phyloP scores from a whole-genome alignment of 192 early-diverging fungal genomes.

The Lobulomyces angularis region DNA sequence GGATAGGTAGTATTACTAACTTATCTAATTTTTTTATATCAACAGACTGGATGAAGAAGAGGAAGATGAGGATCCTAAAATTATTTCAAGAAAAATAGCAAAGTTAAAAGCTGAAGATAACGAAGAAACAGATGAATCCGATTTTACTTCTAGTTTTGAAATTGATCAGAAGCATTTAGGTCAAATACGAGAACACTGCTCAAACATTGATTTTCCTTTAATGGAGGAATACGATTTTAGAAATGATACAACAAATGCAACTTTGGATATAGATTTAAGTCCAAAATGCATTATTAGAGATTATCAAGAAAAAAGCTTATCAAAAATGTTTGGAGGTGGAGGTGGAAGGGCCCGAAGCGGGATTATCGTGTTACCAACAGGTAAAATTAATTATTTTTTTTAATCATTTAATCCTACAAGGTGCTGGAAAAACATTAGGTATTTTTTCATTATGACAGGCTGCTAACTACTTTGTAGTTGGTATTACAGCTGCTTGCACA shows the following conservation, averaged over 20 bases:
- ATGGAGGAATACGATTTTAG: conserved; percentile 98
- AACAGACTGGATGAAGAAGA: conserved; percentile 26
- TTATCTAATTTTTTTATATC: neutral
- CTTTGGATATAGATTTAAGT: conserved; percentile 78
- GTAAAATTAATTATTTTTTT: too few species aligned
- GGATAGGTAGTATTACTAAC: too few species aligned
- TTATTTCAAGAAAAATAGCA: too few species aligned
- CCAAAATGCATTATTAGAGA: conserved; percentile 92
- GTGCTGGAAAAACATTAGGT: conserved; percentile 98
- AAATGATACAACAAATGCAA: conserved; percentile 60
- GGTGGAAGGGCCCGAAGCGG: conserved; percentile 71
- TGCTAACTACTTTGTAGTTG: too few species aligned
- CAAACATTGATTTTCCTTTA: conserved; percentile 84
- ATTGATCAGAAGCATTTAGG: conserved; percentile 29
- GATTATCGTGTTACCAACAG: conserved; percentile 67
- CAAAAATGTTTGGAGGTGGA: conserved; percentile 98
- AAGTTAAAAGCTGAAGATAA: too few species aligned
- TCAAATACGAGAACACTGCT: conserved; percentile 83
- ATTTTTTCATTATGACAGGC: too few species aligned
- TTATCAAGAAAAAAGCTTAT: conserved; percentile 92
- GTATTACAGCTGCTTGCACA: conserved; percentile 96
- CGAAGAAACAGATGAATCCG: conserved; percentile 18
- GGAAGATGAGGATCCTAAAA: conserved; percentile 21
- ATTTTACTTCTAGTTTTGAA: conserved; percentile 40
- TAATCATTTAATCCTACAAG: too few species aligned